Conservation (phyloP, 2,329 filamentous ascomycete species). For the Fusarium agapanthi region DNA sequence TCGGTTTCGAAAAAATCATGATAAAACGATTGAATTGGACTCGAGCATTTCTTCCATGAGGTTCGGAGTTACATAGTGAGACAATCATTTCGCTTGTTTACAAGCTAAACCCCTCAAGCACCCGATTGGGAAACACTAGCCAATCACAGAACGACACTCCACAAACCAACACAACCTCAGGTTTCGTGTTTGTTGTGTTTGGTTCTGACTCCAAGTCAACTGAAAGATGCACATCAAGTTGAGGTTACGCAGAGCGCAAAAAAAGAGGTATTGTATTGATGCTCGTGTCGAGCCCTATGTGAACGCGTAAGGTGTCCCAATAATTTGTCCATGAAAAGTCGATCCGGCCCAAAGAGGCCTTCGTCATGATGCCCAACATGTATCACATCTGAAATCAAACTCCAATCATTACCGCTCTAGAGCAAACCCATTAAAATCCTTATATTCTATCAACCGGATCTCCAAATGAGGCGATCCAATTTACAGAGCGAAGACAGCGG, state of each 20-base stretch:
- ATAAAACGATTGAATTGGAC: neutral
- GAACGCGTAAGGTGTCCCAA: constrained; percentile 38
- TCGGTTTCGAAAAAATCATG: neutral
- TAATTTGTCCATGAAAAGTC: constrained; percentile 42
- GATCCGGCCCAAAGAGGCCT: constrained; percentile 19
- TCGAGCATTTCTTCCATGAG: neutral
- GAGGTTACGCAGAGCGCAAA: constrained; percentile 24
- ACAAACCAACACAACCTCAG: constrained; percentile 5
- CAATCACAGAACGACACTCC: constrained; percentile 8
- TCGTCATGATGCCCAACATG: constrained; percentile 32
- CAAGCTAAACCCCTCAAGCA: neutral
- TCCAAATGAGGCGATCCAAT: constrained; percentile 12
- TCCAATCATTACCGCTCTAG: constrained; percentile 39
- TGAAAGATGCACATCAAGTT: neutral
- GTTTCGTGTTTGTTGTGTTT: neutral
- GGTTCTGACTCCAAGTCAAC: no score
- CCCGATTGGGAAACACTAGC: constrained; percentile 21
- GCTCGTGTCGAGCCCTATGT: constrained; percentile 38
- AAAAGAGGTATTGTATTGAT: constrained; percentile 42
- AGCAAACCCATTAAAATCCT: constrained; percentile 36
- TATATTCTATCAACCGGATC: constrained; percentile 6
- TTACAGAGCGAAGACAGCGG: constrained; percentile 62
- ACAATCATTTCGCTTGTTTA: constrained; percentile 27
- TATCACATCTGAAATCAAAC: constrained; percentile 33
- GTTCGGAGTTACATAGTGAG: neutral